Conservation (phyloP, 192 early-diverging fungal species). For the Polychytrium aggregatum region DNA sequence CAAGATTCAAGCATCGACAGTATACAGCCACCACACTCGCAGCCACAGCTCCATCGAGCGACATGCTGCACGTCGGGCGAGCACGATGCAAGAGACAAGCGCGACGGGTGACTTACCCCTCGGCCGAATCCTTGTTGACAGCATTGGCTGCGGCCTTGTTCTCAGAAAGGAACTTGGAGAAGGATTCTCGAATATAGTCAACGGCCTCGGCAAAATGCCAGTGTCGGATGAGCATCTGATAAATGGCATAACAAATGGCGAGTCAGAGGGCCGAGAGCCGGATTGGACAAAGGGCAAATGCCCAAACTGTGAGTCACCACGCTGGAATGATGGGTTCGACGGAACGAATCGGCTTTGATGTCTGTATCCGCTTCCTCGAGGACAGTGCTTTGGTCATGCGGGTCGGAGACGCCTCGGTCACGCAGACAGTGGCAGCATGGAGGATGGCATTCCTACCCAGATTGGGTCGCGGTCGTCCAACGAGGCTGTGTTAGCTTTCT, state of each 20-base stretch:
- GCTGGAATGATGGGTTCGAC: too few relatives aligned
- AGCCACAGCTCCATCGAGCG: background rate
- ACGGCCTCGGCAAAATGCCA: conserved; percentile 72
- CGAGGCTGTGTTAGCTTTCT: too few relatives aligned
- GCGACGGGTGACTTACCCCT: background rate
- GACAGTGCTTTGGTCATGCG: too few relatives aligned
- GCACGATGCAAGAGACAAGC: background rate
- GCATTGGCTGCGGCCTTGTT: conserved; percentile 54
- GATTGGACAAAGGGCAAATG: background rate
- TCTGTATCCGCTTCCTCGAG: too few relatives aligned
- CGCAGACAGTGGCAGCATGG: too few relatives aligned
- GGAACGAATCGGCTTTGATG: too few relatives aligned
- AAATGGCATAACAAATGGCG: too few relatives aligned
- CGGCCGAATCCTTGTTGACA: conserved; percentile 10
- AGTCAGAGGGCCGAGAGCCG: background rate
- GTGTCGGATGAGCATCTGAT: conserved; percentile 53
- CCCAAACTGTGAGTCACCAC: too few relatives aligned
- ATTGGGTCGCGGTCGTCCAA: conserved; percentile 72
- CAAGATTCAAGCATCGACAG: too few relatives aligned
- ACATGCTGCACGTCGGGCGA: background rate
- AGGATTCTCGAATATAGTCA: conserved; percentile 55
- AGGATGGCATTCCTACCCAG: conserved; percentile 41
- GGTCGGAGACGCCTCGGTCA: too few relatives aligned
- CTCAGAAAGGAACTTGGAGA: conserved; percentile 69
- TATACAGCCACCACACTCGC: too few relatives aligned